These are phyloP conservation scores for Flaveria sonorensis DNA, from an alignment of 129 eudicot genomes.

Conservation along the genomic window DNA sequence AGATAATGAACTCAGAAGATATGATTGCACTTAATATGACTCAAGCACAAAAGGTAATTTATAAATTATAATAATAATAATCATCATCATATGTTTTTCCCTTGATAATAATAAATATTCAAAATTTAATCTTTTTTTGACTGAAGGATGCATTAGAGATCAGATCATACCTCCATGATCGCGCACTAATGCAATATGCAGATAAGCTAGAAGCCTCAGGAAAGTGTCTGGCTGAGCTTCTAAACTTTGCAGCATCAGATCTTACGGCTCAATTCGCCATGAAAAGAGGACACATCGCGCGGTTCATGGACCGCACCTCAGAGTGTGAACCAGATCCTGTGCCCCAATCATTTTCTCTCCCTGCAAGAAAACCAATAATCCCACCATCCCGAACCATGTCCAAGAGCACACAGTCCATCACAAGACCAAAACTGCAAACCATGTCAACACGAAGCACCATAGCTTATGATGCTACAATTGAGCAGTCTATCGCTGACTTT, in stretches of 20 bases:
- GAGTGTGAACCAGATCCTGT: constrained; percentile 54
- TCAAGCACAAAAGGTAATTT: constrained; percentile 59
- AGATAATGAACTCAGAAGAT: constrained; percentile 79
- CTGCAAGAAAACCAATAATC: constrained; percentile 38
- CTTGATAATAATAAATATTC: not conserved
- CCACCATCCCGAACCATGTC: constrained; percentile 49
- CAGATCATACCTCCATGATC: constrained; percentile 88
- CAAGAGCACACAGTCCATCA: constrained; percentile 32
- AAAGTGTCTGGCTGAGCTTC: constrained; percentile 68
- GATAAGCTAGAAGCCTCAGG: constrained; percentile 72
- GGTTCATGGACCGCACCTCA: constrained; percentile 57
- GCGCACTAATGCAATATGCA: constrained; percentile 68
- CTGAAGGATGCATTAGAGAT: constrained; percentile 77
- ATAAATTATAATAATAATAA: not conserved
- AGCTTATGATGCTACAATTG: constrained; percentile 51
- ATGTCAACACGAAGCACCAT: constrained; percentile 41
- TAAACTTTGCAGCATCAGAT: constrained; percentile 50
- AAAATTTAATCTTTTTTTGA: constrained; percentile 5
- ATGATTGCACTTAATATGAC: constrained; percentile 70
- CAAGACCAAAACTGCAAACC: constrained; percentile 51
- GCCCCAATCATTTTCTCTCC: constrained; percentile 50
- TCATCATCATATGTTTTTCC: not conserved
- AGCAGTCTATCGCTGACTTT: constrained; percentile 70
- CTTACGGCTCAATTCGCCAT: constrained; percentile 62
- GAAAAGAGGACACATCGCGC: constrained; percentile 87